Percentiles rank a stretch among this genome's conserved stretches.
phyloP scores from a whole-genome alignment of 768 basidiomycete genomes.

The Russula compacta region DNA sequence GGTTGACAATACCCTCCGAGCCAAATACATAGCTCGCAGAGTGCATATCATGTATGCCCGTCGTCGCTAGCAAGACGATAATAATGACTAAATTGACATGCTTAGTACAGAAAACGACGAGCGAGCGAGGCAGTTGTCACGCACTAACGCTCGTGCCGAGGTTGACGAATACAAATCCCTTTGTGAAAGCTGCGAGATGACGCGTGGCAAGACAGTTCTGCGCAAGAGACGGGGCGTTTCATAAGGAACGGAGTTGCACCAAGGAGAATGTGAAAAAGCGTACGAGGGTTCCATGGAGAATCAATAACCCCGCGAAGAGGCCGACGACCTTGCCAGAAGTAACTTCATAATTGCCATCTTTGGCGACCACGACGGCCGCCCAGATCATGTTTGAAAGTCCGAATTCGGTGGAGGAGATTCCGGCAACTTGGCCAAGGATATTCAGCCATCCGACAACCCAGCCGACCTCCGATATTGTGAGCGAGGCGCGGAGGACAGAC shows the following conservation, averaged over 20 bases:
- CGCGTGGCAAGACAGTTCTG: constrained; percentile 68
- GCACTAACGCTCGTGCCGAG: constrained; percentile 64
- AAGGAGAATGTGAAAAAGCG: constrained; percentile 16
- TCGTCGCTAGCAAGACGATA: constrained; percentile 71
- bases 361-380: constrained; percentile 60
- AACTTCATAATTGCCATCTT: constrained; percentile 50
- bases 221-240: not conserved
- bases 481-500: not conserved
- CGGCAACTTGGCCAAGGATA: constrained; percentile 76
- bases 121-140: constrained; percentile 19
- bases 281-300: constrained; percentile 67
- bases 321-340: constrained; percentile 69
- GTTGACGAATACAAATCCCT: constrained; percentile 80
- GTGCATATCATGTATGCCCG: constrained; percentile 70
- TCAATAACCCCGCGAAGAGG: constrained; percentile 65
- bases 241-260: not conserved
- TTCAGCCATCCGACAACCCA: constrained; percentile 83
- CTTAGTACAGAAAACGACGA: not conserved
- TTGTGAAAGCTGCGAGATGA: constrained; percentile 64
- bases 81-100: constrained; percentile 55
- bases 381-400: constrained; percentile 73
- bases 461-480: constrained; percentile 38
- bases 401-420: constrained; percentile 80
- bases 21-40: constrained; percentile 74
- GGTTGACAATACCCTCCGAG: constrained; percentile 60